Percentiles rank a stretch among this genome's conserved stretches.
Evolutionary conservation across 257 asterid species (phyloP).

Genomic region (Asclepias syriaca): DNA sequence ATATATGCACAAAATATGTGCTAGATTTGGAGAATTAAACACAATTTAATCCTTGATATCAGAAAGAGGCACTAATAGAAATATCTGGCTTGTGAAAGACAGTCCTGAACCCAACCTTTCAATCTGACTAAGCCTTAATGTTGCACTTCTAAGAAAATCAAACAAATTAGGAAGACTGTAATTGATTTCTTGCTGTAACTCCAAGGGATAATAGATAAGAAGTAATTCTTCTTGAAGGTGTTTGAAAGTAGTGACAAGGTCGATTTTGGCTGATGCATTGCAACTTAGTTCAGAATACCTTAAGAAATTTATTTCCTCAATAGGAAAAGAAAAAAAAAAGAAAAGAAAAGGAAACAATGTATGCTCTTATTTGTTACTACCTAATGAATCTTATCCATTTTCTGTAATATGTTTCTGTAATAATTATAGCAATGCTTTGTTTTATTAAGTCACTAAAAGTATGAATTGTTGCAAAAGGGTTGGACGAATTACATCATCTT

Average conservation of each 20-base stretch:
- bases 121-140: background rate
- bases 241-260: background rate
- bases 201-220: background rate
- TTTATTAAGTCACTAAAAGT: background rate
- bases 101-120: background rate
- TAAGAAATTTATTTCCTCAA: background rate
- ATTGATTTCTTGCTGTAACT: background rate
- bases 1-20: background rate
- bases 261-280: background rate
- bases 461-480: background rate
- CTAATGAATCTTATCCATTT: background rate
- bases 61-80: background rate
- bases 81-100: background rate
- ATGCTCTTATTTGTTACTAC: background rate
- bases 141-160: background rate
- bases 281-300: background rate
- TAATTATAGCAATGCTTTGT: background rate
- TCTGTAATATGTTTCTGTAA: background rate
- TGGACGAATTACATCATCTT: background rate
- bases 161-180: background rate
- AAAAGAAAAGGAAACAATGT: no score
- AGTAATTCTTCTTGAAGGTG: background rate
- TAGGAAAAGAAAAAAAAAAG: no score
- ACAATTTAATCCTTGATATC: conserved; percentile 3
- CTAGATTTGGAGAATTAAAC: background rate